Evolutionary conservation across 331 rosid species (phyloP).

Genomic region (Malus hybrid): DNA sequence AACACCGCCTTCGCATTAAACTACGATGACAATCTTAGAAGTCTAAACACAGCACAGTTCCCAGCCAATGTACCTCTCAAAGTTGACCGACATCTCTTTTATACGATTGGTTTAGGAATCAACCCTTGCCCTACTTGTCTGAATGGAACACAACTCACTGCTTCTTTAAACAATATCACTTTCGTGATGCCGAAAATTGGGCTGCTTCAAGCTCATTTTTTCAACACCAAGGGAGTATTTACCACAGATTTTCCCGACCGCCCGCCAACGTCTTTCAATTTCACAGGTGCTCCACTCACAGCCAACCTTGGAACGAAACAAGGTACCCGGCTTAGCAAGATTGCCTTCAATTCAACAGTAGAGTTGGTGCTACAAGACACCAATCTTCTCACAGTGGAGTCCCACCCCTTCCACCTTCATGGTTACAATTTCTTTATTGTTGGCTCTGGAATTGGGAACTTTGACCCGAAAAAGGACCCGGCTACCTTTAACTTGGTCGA

Average conservation of each 20-base stretch:
- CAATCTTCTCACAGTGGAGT: slow-evolving; percentile 49
- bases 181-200: slow-evolving; percentile 55
- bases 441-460: slow-evolving; percentile 59
- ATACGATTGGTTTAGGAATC: slow-evolving; percentile 49
- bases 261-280: slow-evolving; percentile 46
- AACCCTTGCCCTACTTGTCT: slow-evolving; percentile 47
- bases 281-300: slow-evolving; percentile 31
- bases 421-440: slow-evolving; percentile 58
- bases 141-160: slow-evolving; percentile 54
- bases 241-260: slow-evolving; percentile 52
- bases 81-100: slow-evolving; percentile 46
- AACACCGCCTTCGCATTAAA: slow-evolving; percentile 14
- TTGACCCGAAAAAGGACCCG: slow-evolving; percentile 34
- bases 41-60: slow-evolving; percentile 42
- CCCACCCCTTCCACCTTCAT: slow-evolving; percentile 61
- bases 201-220: slow-evolving; percentile 62
- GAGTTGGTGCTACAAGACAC: slow-evolving; percentile 64
- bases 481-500: slow-evolving; percentile 44
- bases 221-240: slow-evolving; percentile 40
- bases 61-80: slow-evolving; percentile 52
- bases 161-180: slow-evolving; percentile 51
- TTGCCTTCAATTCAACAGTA: slow-evolving; percentile 42
- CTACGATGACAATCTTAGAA: slow-evolving; percentile 26
- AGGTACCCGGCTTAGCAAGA: slow-evolving; percentile 46
- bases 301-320: slow-evolving; percentile 31